Evolutionary conservation across 1,139 yeast genomes (phyloP), one percentile per base, ranked within the genome.

Genomic region (Taphrina sp.): DNA sequence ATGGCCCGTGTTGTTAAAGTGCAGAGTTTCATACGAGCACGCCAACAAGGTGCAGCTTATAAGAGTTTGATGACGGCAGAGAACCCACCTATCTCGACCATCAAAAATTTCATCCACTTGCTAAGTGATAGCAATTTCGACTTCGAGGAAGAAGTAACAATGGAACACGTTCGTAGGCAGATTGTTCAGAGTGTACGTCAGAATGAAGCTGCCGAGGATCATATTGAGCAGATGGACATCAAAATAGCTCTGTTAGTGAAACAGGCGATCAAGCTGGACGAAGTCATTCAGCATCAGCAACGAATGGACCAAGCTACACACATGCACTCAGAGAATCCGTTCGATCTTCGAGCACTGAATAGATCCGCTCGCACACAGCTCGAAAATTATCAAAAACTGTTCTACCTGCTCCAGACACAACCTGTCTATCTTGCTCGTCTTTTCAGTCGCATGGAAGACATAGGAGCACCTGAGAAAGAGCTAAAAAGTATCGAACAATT

Each of bases 341-440:
- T 72, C 61, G 75, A 74, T 58, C 64, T 73, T 45, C 71, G 69
- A 58, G 61, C 65, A 3, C 66, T 74, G 26, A 73, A 71, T 61
- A 74, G 73, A 62, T 56, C 72, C 0, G 69, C 76, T 5, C 65
- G 76, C 16, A 66, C 70, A 19, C 66, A 75, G 3, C 70, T 81
- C 22, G 87, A 82, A 60, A 67, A 80, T 0, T 86, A 85, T 68
- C 96, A 85, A 64, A 83, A 86, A 5, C 68, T 92, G 57, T 83
- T 92, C 64, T 92, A 84, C 64, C 72, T 90, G 42, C 70, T 94
- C 37, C 98, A 94, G 67, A 86, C 95, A 0, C 88, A 86, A 65
- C 89, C 96, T 0, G 69, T 69, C 0, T 92, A 92, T 66, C 76
- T 92, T 65, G 76, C 82, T 0, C 72, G 82, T 28, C 69, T 88